Evolutionary conservation across 352 stramenopile species (phyloP), one percentile per base, ranked within the genome.

Genomic region (Hyaloperonospora brassicae): DNA sequence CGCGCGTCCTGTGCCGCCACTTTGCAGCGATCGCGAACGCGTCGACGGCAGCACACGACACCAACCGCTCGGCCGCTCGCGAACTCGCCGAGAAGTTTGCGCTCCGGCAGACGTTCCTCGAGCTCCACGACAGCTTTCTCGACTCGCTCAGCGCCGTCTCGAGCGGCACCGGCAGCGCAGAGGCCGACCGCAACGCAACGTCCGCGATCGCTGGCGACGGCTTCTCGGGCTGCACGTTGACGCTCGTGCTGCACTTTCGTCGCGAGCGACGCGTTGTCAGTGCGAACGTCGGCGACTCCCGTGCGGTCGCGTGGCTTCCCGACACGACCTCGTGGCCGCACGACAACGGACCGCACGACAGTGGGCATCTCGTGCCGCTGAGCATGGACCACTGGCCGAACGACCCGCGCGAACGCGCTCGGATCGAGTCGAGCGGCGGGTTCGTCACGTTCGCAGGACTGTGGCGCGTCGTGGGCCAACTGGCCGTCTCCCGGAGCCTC

Each of bases 401-500:
- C 48, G 64, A 66, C 0, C 42, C 63, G 1, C 38, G 21, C 14
- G 82, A 92, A 52, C 66, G 74, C 6, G 59, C 47, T 3, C 71
- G 82, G 24, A 87, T 92, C 52, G 79, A 92, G 43, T 87, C 76
- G 2, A 89, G 76, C 35, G 82, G 82, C 6, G 82, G 82, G 5
- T 89, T 89, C 45, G 69, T 92, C 34, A 70, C 48, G 13, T 89
- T 84, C 47, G 62, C 68, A 17, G 84, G 84, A 11, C 68, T 90
- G 17, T 87, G 79, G 76, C 66, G 90, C 64, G 89, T 97, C 2
- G 90, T 96, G 56, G 89, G 90, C 12, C 83, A 86, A 46, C 75
- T 98, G 21, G 91, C 90, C 34, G 86, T 98, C 27, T 96, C 89
- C 8, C 73, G 94, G 17, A 95, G 87, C 55, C 73, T 98, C 24